Evolutionary conservation across 805 yeast genomes (phyloP), one percentile per base, ranked within the genome.

Genomic region (Wickerhamomyces bovis): DNA sequence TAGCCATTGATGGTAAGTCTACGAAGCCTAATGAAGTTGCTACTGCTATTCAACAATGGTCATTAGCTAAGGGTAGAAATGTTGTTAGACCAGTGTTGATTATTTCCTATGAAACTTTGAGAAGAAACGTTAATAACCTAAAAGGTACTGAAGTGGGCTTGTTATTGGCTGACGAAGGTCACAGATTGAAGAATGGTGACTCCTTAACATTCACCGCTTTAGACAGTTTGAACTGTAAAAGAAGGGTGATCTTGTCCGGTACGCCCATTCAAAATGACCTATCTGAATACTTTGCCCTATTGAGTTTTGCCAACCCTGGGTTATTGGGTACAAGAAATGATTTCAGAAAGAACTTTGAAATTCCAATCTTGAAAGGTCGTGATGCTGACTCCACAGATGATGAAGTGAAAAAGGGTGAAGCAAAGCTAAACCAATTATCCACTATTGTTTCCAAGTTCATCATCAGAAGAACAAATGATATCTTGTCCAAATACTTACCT

Each of bases 241-340:
- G 99, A 58, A 75, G 99, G 48, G 97, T 92, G 8, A 92, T 92
- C 53, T 68, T 92, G 20, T 88, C 97, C 1, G 99, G 99, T 35
- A 92, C 99, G 0, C 99, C 99, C 0, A 90, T 92, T 53, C 99
- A 92, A 64, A 92, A 92, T 58, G 98, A 92, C 68, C 71, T 92
- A 31, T 83, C 96, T 0, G 99, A 92, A 66, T 92, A 92, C 67
- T 94, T 89, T 61, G 87, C 98, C 1, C 68, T 92, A 43, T 70
- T 94, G 50, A 87, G 83, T 57, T 92, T 92, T 69, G 95, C 98
- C 9, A 94, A 92, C 61, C 99, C 99, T 0, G 96, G 96, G 0
- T 75, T 88, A 35, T 68, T 94, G 40, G 99, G 99, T 0, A 73
- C 96, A 2, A 76, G 95, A 54, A 67, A 65, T 22, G 96, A 92